A percentile compares a stretch with the other conserved stretches of the same genome.
Evolutionary conservation across 1,139 yeast genomes (phyloP).

Genomic region (Taiozyma sp.): DNA sequence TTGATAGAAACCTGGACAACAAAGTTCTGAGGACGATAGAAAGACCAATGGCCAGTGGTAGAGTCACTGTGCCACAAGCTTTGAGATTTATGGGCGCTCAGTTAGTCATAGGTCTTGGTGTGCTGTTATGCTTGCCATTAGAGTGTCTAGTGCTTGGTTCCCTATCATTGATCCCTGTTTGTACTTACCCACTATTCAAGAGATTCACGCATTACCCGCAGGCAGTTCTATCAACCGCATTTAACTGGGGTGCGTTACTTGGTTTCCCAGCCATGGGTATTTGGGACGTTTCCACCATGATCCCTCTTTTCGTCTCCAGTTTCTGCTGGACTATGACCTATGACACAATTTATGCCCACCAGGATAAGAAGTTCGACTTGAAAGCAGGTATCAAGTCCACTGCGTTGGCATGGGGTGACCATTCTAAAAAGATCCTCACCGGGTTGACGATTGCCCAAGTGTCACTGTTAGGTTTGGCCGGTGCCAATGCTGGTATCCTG

Average conservation of each 20-base stretch:
- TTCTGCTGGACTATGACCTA: conserved; percentile 94
- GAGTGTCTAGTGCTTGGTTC: conserved; percentile 86
- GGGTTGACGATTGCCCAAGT: conserved; percentile 66
- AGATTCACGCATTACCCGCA: conserved; percentile 96
- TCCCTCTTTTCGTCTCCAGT: conserved; percentile 72
- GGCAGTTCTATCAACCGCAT: conserved; percentile 72
- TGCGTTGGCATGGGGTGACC: conserved; percentile 88
- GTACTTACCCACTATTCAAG: conserved; percentile 88
- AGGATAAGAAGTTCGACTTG: conserved; percentile 84
- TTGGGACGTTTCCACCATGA: conserved; percentile 68
- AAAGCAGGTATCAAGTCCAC: conserved; percentile 92
- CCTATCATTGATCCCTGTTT: conserved; percentile 72
- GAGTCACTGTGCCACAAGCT: conserved; percentile 72
- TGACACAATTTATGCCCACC: conserved; percentile 97
- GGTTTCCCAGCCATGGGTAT: conserved; percentile 98
- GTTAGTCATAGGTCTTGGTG: conserved; percentile 68
- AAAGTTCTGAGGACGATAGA: conserved; percentile 84
- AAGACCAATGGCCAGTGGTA: conserved; percentile 88
- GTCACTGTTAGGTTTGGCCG: conserved; percentile 61
- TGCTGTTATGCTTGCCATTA: conserved; percentile 67
- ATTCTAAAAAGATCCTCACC: conserved; percentile 64
- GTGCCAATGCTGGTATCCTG: conserved; percentile 66
- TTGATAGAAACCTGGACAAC: conserved; percentile 78
- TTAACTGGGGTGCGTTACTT: conserved; percentile 91
- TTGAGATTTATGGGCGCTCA: conserved; percentile 67